Conservation (phyloP, 31 red algal genomes). For the Odonthalia washingtoniensis region DNA sequence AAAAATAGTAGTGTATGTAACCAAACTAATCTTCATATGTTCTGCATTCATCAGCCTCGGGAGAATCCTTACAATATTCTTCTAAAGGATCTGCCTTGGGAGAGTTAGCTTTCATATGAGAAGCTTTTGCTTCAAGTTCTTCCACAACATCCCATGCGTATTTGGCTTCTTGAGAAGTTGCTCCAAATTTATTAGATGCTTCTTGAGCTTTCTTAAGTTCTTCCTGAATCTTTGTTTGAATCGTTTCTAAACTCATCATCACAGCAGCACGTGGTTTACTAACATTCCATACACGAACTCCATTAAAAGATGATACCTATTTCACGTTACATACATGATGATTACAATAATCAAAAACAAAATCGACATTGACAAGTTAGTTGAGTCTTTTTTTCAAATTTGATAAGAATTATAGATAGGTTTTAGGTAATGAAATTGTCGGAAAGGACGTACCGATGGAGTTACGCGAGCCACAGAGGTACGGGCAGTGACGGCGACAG, state of each 20-base stretch:
- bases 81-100: conserved; percentile 87
- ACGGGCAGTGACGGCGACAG: not conserved
- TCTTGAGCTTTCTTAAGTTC: conserved; percentile 87
- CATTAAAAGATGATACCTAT: conserved; percentile 56
- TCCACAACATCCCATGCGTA: conserved; percentile 97
- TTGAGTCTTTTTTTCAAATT: too few species aligned
- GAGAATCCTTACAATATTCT: conserved; percentile 92
- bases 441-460: not conserved
- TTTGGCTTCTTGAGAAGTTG: conserved; percentile 86
- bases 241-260: conserved; percentile 74
- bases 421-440: too few species aligned
- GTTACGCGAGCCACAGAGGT: not conserved
- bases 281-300: conserved; percentile 31
- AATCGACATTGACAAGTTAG: too few species aligned
- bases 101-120: conserved; percentile 82
- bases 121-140: conserved; percentile 96
- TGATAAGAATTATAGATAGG: too few species aligned
- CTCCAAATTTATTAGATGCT: conserved; percentile 84
- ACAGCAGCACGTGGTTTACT: conserved; percentile 44
- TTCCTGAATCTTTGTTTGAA: conserved; percentile 82
- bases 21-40: conserved; percentile 92
- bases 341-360: too few species aligned
- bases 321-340: too few species aligned
- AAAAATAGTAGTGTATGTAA: too few species aligned
- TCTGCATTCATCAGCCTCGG: conserved; percentile 98